Evolutionary conservation across 768 basidiomycete species (phyloP).

Genomic region (Dictyophora rubrovolvata): DNA sequence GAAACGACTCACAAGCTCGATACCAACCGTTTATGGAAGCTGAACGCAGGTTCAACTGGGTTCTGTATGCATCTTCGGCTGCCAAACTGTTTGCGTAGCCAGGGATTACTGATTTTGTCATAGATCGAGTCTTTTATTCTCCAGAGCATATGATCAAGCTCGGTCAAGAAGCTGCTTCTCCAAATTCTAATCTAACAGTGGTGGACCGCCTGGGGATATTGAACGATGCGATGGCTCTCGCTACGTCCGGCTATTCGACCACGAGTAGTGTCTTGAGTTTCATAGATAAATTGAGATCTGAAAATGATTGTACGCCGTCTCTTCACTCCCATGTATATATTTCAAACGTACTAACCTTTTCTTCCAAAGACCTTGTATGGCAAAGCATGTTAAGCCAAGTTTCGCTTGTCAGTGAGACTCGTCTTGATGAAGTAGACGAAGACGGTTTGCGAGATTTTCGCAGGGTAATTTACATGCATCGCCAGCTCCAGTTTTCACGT

Average conservation of each 20-base stretch:
- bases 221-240: constrained; percentile 69
- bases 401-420: not conserved
- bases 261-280: constrained; percentile 71
- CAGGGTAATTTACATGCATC: not conserved
- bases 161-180: constrained; percentile 64
- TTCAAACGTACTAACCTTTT: constrained; percentile 5
- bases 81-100: not conserved
- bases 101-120: not conserved
- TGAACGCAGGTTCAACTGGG: constrained; percentile 82
- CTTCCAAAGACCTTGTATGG: constrained; percentile 66
- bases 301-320: constrained; percentile 59
- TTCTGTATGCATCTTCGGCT: constrained; percentile 46
- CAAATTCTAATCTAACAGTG: constrained; percentile 55
- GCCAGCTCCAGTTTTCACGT: not conserved
- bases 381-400: constrained; percentile 53
- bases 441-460: constrained; percentile 36
- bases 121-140: constrained; percentile 81
- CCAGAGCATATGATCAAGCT: constrained; percentile 70
- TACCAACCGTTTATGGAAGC: constrained; percentile 70
- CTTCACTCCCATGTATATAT: not conserved
- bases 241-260: constrained; percentile 69
- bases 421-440: not conserved
- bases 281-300: constrained; percentile 56
- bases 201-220: constrained; percentile 87
- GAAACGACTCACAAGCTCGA: constrained; percentile 63